Evolutionary conservation across 2,329 filamentous ascomycete genomes (phyloP).

Genomic region (Pezicula radicicola): DNA sequence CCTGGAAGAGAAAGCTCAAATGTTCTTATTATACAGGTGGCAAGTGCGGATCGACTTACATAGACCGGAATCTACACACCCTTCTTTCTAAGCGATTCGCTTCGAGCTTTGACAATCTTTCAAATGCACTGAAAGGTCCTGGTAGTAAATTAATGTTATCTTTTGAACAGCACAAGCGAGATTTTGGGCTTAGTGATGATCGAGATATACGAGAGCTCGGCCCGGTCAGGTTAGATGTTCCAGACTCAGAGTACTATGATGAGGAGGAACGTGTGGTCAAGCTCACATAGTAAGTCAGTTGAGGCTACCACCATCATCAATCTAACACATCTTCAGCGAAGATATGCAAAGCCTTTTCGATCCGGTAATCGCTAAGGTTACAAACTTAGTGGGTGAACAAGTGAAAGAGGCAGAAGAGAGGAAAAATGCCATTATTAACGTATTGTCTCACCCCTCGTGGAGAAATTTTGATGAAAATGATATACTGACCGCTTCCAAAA

Average conservation of each 20-base stretch:
- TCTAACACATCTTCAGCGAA: slow-evolving; percentile 4
- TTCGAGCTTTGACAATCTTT: slow-evolving; percentile 10
- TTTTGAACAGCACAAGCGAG: slow-evolving; percentile 13
- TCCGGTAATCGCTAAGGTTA: slow-evolving; percentile 17
- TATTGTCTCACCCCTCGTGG: not conserved
- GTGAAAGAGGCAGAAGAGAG: slow-evolving; percentile 9
- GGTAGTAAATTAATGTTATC: slow-evolving; percentile 16
- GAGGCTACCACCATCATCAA: too few relatives aligned
- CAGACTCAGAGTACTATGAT: slow-evolving; percentile 14
- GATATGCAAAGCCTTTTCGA: slow-evolving; percentile 22
- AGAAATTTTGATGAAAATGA: too few relatives aligned
- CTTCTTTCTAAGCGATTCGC: slow-evolving; percentile 18
- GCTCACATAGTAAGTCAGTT: slow-evolving; percentile 14
- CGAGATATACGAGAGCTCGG: slow-evolving; percentile 7
- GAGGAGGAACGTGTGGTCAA: slow-evolving; percentile 11
- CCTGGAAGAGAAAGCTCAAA: too few relatives aligned
- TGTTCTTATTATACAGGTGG: slow-evolving; percentile 15
- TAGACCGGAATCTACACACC: slow-evolving; percentile 20
- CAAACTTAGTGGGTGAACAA: slow-evolving; percentile 14
- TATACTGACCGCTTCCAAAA: not conserved
- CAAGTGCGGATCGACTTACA: slow-evolving; percentile 21
- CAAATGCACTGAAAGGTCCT: slow-evolving; percentile 12
- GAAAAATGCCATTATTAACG: slow-evolving; percentile 11
- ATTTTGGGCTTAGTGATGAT: slow-evolving; percentile 13
- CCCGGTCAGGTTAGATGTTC: slow-evolving; percentile 12